Conservation (phyloP, 306 rosid genomes). For the Gynostemma pentaphyllum region DNA sequence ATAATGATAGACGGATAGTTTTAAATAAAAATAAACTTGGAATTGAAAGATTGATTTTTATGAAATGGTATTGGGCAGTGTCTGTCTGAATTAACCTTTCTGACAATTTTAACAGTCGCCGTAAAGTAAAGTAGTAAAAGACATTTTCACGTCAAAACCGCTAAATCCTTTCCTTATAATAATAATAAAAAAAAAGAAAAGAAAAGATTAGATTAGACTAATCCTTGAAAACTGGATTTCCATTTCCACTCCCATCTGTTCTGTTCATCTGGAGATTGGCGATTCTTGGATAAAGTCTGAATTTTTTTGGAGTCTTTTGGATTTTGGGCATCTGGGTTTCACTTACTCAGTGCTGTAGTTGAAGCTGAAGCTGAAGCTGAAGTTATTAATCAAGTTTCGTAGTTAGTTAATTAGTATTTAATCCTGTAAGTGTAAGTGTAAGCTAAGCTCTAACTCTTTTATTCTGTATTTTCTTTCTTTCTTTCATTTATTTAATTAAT, state of each 20-base stretch:
- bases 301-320: not conserved
- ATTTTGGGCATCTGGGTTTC: slow-evolving; percentile 4
- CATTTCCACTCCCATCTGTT: slow-evolving; percentile 28
- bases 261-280: slow-evolving; percentile 47
- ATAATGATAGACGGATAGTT: too few relatives aligned
- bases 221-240: slow-evolving; percentile 41
- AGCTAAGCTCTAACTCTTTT: too few relatives aligned
- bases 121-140: not conserved
- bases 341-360: not conserved
- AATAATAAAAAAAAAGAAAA: slow-evolving; percentile 9
- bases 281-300: slow-evolving; percentile 2
- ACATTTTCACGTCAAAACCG: not conserved
- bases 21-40: too few relatives aligned
- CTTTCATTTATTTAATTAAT: not conserved
- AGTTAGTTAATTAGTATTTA: too few relatives aligned
- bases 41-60: too few relatives aligned
- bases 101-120: slow-evolving; percentile 2
- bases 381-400: too few relatives aligned
- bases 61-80: too few relatives aligned
- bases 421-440: too few relatives aligned
- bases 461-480: slow-evolving; percentile 4
- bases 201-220: slow-evolving; percentile 25
- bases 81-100: not conserved
- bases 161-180: slow-evolving; percentile 6
- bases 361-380: too few relatives aligned